These are phyloP conservation scores for Syzygium syzygioides DNA, from an alignment of 441 rosid genomes.

Conservation along the genomic window DNA sequence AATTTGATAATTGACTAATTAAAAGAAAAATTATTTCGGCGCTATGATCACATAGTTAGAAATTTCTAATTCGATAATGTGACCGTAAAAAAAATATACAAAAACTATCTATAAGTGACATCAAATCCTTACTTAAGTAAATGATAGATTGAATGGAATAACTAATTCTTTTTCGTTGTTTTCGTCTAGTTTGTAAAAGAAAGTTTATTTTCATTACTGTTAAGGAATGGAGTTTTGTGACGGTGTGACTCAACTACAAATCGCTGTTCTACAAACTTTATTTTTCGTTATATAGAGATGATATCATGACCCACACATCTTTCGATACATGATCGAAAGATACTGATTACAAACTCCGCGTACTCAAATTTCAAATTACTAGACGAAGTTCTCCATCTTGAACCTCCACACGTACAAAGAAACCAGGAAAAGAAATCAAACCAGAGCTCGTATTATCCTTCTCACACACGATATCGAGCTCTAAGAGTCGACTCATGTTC, in stretches of 20 bases:
- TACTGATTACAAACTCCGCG: neutral
- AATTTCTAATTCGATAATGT: neutral
- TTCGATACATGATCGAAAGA: neutral
- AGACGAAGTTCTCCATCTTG: neutral
- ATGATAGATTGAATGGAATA: neutral
- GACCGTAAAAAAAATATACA: neutral
- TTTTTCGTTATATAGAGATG: neutral
- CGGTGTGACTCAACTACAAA: neutral
- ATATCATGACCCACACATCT: neutral
- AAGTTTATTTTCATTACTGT: neutral
- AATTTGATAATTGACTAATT: no score
- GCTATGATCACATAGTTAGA: no score
- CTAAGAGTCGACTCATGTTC: neutral
- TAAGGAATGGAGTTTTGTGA: neutral
- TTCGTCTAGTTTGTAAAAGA: neutral
- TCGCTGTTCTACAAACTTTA: neutral
- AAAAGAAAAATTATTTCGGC: no score
- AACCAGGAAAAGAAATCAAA: neutral
- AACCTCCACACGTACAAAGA: neutral
- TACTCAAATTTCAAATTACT: neutral
- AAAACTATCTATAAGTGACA: neutral
- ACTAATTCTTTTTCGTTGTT: neutral
- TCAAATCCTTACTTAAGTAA: neutral
- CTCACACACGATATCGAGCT: neutral
- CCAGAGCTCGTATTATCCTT: neutral